Evolutionary conservation across 2,329 filamentous ascomycete genomes (phyloP).

Genomic region (Aspergillus sp.): DNA sequence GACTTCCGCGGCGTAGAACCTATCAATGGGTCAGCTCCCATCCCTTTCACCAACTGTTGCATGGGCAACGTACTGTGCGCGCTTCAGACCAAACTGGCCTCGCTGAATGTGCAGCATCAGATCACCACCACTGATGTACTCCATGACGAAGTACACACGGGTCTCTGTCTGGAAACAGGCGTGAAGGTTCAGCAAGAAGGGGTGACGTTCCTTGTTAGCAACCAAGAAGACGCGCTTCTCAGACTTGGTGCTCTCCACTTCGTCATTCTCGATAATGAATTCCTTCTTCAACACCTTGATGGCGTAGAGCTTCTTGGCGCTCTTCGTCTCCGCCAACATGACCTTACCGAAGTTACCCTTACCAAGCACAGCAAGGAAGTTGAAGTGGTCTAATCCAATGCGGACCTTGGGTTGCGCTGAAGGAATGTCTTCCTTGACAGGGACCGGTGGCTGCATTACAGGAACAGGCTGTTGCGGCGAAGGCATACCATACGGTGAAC

Average conservation of each 20-base stretch:
- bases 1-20: slow-evolving; percentile 95
- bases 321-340: slow-evolving; percentile 97
- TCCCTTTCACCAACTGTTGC: background rate
- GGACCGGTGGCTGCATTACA: slow-evolving; percentile 16
- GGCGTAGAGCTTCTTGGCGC: slow-evolving; percentile 82
- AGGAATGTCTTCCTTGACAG: slow-evolving; percentile 23
- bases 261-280: slow-evolving; percentile 99
- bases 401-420: slow-evolving; percentile 46
- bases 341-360: slow-evolving; percentile 99
- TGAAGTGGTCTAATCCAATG: slow-evolving; percentile 97
- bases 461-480: slow-evolving; percentile 17
- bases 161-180: slow-evolving; percentile 99
- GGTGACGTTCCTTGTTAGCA: slow-evolving; percentile 93
- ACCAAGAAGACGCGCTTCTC: slow-evolving; percentile 97
- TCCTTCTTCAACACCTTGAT: slow-evolving; percentile 99
- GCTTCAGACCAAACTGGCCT: slow-evolving; percentile 89
- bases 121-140: slow-evolving; percentile 97
- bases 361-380: slow-evolving; percentile 94
- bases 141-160: slow-evolving; percentile 98
- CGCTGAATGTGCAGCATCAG: slow-evolving; percentile 98
- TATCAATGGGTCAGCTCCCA: slow-evolving; percentile 32
- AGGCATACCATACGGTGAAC: slow-evolving; percentile 22
- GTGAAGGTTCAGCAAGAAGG: slow-evolving; percentile 89
- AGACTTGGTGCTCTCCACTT: slow-evolving; percentile 94
- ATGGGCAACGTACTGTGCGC: slow-evolving; percentile 68